Base-by-base conservation (phyloP, 257 asterid genomes). In the Solanum stenotomum region DNA sequence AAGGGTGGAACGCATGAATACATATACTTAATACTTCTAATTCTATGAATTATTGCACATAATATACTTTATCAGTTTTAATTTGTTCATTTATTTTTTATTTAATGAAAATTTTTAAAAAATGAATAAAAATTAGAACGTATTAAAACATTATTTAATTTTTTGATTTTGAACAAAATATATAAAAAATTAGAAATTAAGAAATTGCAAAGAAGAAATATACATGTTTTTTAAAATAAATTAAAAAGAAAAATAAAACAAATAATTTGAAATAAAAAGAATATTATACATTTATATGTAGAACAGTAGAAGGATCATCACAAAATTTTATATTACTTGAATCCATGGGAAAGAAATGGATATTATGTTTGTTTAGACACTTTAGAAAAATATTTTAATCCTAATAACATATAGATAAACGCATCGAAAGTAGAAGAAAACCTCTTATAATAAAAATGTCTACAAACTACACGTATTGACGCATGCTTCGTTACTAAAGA, bases 71-170 rank as follows among this genome's bases (percentile, higher is more conserved):
- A 63, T 63, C 6, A 7, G 12, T 3, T 59, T 20, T 20, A 8
- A 22, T 3, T 59, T 59, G 12, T 59, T 61, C 3, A 9, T 23
- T 61, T 0, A 8, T 61, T 23, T 61, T 61, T 23, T 61, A 61
- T 61, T 61, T 23, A 61, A 61, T 61, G 3, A 52, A 16, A 0
- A 0, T 1, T 2, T 15, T 16, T 0, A 18, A 18, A 6, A 56
- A 56, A 56, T 56, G 4, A 6, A 56, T 1, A 56, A 56, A 56
- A 18, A 16, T 52, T 18, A 56, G n/a, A 56, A 56, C 1, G 1
- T 8, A 59, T 63, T 8, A 59, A 59, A 56, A 56, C 7, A 56
- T 56, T 20, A 56, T 18, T 18, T 56, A 56, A 2, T 56, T 8
- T 56, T 20, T 2, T 18, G 1, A 23, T 61, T 23, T 22, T 59